phyloP scores from a whole-genome alignment of 768 basidiomycete genomes.

The Trametes villosa region DNA sequence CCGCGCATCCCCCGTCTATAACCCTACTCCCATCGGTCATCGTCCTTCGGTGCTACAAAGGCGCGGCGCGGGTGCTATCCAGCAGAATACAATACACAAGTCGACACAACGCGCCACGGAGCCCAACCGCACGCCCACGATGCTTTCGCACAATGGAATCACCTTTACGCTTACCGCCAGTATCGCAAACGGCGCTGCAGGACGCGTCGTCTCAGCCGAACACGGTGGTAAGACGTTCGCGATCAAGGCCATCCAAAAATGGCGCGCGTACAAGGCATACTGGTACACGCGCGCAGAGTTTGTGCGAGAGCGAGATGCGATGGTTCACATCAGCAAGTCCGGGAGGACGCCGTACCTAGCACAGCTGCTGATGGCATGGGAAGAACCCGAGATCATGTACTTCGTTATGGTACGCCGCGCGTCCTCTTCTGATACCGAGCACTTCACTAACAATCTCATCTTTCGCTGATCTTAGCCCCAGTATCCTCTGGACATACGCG shows the following conservation, averaged over 20 bases:
- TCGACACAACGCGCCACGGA: too few species aligned
- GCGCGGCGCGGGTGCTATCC: too few species aligned
- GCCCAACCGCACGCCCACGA: neutral
- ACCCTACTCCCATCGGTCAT: too few species aligned
- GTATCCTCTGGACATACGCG: neutral
- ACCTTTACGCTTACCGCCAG: neutral
- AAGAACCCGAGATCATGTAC: neutral
- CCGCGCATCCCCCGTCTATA: too few species aligned
- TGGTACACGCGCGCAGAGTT: neutral
- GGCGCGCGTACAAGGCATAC: neutral
- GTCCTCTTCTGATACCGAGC: too few species aligned
- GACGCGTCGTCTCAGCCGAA: neutral
- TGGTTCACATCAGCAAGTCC: neutral
- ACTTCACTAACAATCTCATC: neutral
- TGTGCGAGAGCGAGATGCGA: neutral
- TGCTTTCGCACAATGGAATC: neutral
- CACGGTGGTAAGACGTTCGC: slow-evolving; percentile 2
- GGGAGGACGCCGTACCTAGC: neutral
- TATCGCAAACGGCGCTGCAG: neutral
- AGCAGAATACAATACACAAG: too few species aligned
- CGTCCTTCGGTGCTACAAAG: too few species aligned
- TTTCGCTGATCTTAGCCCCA: slow-evolving; percentile 1
- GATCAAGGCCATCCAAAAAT: slow-evolving; percentile 11
- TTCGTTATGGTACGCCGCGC: slow-evolving; percentile 14
- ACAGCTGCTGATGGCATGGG: slow-evolving; percentile 4